phyloP scores from a whole-genome alignment of 257 asterid species.

The Solanum etuberosum region DNA sequence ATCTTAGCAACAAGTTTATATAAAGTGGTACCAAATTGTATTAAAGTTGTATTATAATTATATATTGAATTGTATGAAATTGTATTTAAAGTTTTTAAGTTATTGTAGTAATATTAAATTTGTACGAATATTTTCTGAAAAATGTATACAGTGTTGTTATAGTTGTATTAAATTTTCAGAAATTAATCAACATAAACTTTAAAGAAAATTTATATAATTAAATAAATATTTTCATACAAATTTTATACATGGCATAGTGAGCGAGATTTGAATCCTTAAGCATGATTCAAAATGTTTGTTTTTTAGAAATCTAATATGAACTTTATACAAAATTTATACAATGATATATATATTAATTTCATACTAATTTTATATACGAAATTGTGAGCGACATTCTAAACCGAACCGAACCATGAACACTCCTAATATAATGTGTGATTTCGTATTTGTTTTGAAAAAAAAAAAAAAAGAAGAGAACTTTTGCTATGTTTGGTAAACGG shows the following conservation, averaged over 20 bases:
- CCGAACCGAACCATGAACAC: too few species aligned
- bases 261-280: too few species aligned
- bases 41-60: too few species aligned
- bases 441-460: background rate
- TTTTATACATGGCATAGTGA: background rate
- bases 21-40: background rate
- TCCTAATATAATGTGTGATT: too few species aligned
- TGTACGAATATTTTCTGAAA: background rate
- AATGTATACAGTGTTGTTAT: too few species aligned
- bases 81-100: background rate
- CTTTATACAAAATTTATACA: too few species aligned
- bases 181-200: background rate
- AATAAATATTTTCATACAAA: too few species aligned
- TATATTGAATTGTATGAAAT: background rate
- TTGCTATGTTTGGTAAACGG: background rate
- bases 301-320: too few species aligned
- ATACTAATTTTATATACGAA: background rate
- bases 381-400: background rate
- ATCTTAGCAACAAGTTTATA: too few species aligned
- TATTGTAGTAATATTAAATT: background rate
- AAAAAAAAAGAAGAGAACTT: accelerated
- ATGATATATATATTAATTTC: too few species aligned
- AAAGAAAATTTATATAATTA: background rate
- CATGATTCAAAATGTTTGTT: too few species aligned
- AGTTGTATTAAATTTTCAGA: background rate